These are phyloP conservation scores for Xanthoparmelia taractica DNA, from an alignment of 495 filamentous ascomycete genomes.

Conservation along the genomic window DNA sequence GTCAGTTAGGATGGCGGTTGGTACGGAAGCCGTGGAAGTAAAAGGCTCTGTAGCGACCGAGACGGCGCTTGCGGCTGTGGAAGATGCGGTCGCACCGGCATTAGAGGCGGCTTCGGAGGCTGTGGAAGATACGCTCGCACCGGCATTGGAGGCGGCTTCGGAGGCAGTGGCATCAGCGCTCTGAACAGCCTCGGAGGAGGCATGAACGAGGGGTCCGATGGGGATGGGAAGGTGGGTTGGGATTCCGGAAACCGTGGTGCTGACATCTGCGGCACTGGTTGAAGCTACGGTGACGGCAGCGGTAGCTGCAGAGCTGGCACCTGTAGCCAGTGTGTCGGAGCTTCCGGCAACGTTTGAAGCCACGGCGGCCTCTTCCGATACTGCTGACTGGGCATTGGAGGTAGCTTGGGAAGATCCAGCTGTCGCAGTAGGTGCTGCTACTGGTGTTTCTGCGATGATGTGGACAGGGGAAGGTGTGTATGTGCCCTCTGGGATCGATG, in stretches of 20 bases:
- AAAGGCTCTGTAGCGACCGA: background rate
- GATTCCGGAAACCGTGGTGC: background rate
- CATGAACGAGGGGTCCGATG: slow-evolving; percentile 7
- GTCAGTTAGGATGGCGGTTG: background rate
- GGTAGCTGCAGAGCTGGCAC: background rate
- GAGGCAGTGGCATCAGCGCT: slow-evolving; percentile 10
- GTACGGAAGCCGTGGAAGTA: background rate
- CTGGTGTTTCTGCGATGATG: slow-evolving; percentile 8
- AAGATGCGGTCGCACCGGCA: slow-evolving; percentile 9
- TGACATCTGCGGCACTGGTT: background rate
- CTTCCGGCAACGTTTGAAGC: slow-evolving; percentile 18
- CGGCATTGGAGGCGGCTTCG: slow-evolving; percentile 14
- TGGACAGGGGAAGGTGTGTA: slow-evolving; percentile 13
- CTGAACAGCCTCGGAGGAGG: slow-evolving; percentile 11
- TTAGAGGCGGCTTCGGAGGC: slow-evolving; percentile 13
- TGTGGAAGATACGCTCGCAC: slow-evolving; percentile 5
- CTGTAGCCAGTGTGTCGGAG: slow-evolving; percentile 1
- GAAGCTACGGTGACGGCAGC: slow-evolving; percentile 4
- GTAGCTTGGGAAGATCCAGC: background rate
- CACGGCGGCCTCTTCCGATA: slow-evolving; percentile 16
- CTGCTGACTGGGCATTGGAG: slow-evolving; percentile 18
- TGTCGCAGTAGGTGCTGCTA: slow-evolving; percentile 1
- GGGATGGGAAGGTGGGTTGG: slow-evolving; percentile 8
- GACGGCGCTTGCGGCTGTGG: slow-evolving; percentile 2
- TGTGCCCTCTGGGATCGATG: slow-evolving; percentile 16